A percentile compares a stretch with the other conserved stretches of the same genome.
phyloP scores from a whole-genome alignment of 805 yeast genomes.

The Ogataea naganishii region DNA sequence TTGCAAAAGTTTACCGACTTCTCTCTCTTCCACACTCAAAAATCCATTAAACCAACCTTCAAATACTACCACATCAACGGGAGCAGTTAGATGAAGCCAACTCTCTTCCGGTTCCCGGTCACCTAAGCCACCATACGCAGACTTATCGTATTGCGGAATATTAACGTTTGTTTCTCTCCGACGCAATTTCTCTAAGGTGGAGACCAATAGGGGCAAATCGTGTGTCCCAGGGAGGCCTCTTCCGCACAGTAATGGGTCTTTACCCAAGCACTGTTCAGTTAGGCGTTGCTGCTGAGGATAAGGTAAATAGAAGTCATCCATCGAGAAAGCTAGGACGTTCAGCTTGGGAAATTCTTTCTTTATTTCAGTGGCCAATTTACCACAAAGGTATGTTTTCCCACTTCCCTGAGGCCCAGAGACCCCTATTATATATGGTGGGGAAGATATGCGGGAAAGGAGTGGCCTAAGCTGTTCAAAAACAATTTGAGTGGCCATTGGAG shows the following conservation, averaged over 20 bases:
- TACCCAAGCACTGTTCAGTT: constrained; percentile 26
- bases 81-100: constrained; percentile 29
- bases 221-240: constrained; percentile 95
- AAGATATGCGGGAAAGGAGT: too few species aligned
- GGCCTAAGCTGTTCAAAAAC: too few species aligned
- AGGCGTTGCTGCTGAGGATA: constrained; percentile 49
- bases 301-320: constrained; percentile 81
- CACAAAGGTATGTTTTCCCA: constrained; percentile 58
- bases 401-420: constrained; percentile 74
- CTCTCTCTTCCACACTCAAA: constrained; percentile 27
- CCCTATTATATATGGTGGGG: constrained; percentile 36
- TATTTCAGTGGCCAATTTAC: constrained; percentile 28
- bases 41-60: constrained; percentile 97
- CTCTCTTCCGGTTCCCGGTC: constrained; percentile 44
- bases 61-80: constrained; percentile 59
- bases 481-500: too few species aligned
- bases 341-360: constrained; percentile 25
- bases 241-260: constrained; percentile 55
- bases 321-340: constrained; percentile 45
- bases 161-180: constrained; percentile 19
- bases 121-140: constrained; percentile 64
- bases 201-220: constrained; percentile 43
- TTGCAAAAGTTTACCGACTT: constrained; percentile 16
- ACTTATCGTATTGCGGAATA: constrained; percentile 74
- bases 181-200: constrained; percentile 25